A percentile compares a stretch with the other conserved stretches of the same genome.
phyloP scores from a whole-genome alignment of 805 yeast genomes.

The Candida rishiriensis region DNA sequence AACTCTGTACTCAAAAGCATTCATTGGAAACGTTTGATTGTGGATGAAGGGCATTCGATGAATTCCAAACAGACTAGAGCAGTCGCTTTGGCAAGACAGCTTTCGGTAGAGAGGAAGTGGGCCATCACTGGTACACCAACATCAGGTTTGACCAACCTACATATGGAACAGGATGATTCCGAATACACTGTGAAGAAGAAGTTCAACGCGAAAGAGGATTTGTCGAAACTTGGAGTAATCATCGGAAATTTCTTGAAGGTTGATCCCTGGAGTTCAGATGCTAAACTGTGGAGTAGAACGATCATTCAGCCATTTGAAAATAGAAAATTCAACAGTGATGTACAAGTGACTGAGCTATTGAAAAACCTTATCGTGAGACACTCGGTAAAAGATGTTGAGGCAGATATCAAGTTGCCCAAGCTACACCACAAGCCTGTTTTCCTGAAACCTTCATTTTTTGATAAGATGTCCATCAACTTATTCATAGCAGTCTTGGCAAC shows the following conservation, averaged over 20 bases:
- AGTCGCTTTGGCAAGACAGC: slow-evolving; percentile 41
- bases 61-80: slow-evolving; percentile 47
- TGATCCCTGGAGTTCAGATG: slow-evolving; percentile 51
- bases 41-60: slow-evolving; percentile 76
- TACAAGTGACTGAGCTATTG: slow-evolving; percentile 39
- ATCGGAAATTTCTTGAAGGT: slow-evolving; percentile 50
- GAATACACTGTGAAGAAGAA: slow-evolving; percentile 44
- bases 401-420: slow-evolving; percentile 53
- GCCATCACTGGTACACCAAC: slow-evolving; percentile 77
- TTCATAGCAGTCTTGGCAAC: slow-evolving; percentile 66
- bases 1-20: slow-evolving; percentile 37
- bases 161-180: slow-evolving; percentile 35
- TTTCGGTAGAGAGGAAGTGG: slow-evolving; percentile 63
- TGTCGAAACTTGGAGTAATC: slow-evolving; percentile 48
- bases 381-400: slow-evolving; percentile 46
- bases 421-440: slow-evolving; percentile 55
- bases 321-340: slow-evolving; percentile 36
- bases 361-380: slow-evolving; percentile 54
- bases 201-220: slow-evolving; percentile 51
- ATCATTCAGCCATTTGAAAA: slow-evolving; percentile 47
- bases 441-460: slow-evolving; percentile 59
- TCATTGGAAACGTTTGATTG: slow-evolving; percentile 65
- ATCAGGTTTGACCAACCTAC: slow-evolving; percentile 57
- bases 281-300: slow-evolving; percentile 41
- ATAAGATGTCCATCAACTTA: slow-evolving; percentile 55